phyloP scores from a whole-genome alignment of 768 basidiomycete genomes.

The Glaciozyma antarctica region DNA sequence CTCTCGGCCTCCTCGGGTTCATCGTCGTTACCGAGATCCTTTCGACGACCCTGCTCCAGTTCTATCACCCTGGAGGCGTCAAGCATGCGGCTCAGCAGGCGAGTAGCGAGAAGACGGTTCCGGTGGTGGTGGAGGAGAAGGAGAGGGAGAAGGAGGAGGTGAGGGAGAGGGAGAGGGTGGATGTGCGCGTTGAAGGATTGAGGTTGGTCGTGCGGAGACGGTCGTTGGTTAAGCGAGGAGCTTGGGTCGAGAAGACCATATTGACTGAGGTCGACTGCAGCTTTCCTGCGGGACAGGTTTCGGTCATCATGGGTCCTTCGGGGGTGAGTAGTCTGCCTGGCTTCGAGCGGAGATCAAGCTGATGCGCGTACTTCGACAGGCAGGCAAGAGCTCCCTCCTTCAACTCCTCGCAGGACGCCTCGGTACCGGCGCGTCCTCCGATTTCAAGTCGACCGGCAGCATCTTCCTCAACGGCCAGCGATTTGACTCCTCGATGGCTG shows the following conservation, averaged over 20 bases:
- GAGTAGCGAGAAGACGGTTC: not conserved
- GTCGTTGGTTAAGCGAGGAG: conserved; percentile 8
- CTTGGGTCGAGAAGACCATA: conserved; percentile 36
- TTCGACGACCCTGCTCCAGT: conserved; percentile 38
- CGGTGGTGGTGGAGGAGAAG: conserved; percentile 14
- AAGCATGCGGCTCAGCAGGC: conserved; percentile 36
- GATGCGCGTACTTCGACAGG: conserved; percentile 14
- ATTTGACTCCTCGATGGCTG: conserved; percentile 20
- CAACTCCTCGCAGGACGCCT: conserved; percentile 40
- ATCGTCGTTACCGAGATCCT: conserved; percentile 37
- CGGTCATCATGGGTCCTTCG: conserved; percentile 38
- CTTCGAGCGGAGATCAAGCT: conserved; percentile 12
- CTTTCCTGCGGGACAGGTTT: conserved; percentile 41
- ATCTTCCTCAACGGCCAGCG: conserved; percentile 38
- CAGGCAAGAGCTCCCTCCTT: conserved; percentile 41
- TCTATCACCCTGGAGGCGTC: conserved; percentile 40
- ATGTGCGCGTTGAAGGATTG: conserved; percentile 37
- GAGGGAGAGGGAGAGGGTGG: conserved; percentile 37
- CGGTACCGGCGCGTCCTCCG: conserved; percentile 37
- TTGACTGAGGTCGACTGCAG: conserved; percentile 37
- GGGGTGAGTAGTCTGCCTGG: conserved; percentile 22
- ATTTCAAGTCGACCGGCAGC: conserved; percentile 38
- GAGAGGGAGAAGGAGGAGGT: conserved; percentile 25
- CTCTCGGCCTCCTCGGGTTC: conserved; percentile 36
- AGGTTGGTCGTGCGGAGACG: conserved; percentile 12